phyloP scores from a whole-genome alignment of 495 filamentous ascomycete species.

The Xylaria nigripes region DNA sequence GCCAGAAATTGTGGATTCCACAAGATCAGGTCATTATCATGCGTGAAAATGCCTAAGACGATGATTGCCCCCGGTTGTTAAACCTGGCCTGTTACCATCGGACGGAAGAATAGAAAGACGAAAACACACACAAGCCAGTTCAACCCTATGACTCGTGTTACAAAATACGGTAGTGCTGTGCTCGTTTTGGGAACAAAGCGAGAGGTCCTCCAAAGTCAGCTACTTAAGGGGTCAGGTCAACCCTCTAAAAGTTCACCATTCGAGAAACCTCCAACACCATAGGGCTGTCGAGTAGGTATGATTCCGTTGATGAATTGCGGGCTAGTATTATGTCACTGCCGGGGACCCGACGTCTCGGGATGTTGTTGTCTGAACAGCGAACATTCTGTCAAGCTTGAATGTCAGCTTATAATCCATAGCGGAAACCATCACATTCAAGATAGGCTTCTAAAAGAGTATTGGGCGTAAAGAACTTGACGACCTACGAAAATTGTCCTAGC shows the following conservation, averaged over 20 bases:
- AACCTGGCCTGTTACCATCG: slow-evolving; percentile 1
- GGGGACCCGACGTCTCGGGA: not conserved
- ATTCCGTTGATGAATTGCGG: not conserved
- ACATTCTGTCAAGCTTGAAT: not conserved
- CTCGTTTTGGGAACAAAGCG: not conserved
- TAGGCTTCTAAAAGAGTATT: not conserved
- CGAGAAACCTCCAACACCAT: not conserved
- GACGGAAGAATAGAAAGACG: not conserved
- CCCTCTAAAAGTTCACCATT: not conserved
- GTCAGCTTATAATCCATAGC: not conserved
- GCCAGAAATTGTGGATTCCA: slow-evolving; percentile 8
- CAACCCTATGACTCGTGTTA: not conserved
- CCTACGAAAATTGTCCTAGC: not conserved
- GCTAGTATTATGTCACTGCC: not conserved
- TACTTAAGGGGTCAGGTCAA: not conserved
- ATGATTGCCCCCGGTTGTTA: not conserved
- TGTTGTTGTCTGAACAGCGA: not conserved
- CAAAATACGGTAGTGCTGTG: not conserved
- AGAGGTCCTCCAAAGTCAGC: not conserved
- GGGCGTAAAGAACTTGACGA: not conserved
- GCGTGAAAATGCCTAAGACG: slow-evolving; percentile 6
- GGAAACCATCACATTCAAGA: not conserved
- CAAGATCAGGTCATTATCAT: slow-evolving; percentile 10
- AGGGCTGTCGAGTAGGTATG: not conserved
- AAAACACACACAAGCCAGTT: not conserved